Conservation (phyloP, 345 rosid genomes). For the Streptanthus diversifolius region DNA sequence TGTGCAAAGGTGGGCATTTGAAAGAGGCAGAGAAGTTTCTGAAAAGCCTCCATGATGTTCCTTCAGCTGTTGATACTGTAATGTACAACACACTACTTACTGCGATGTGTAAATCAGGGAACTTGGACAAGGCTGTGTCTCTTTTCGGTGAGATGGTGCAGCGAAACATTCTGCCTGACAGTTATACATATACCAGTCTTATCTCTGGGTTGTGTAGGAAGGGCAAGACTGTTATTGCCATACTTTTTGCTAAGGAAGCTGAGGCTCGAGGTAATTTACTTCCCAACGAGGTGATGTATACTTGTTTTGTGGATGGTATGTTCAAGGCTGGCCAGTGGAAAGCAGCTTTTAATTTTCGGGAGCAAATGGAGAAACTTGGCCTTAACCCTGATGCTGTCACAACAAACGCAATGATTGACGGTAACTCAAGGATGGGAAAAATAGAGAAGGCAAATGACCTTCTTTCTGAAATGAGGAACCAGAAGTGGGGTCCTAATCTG, state of each 20-base stretch:
- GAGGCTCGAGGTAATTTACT: slow-evolving; percentile 41
- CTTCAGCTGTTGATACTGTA: slow-evolving; percentile 56
- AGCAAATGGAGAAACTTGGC: slow-evolving; percentile 50
- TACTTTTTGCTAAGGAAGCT: slow-evolving; percentile 51
- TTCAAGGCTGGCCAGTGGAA: slow-evolving; percentile 66
- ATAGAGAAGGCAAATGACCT: slow-evolving; percentile 39
- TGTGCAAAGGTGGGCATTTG: slow-evolving; percentile 65
- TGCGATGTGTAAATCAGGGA: slow-evolving; percentile 58
- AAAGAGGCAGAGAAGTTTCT: slow-evolving; percentile 61
- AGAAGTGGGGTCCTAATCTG: slow-evolving; percentile 46
- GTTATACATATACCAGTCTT: slow-evolving; percentile 59
- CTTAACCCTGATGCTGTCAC: slow-evolving; percentile 51
- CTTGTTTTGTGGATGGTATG: slow-evolving; percentile 66
- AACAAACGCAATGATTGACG: slow-evolving; percentile 51
- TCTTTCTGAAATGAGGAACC: slow-evolving; percentile 43
- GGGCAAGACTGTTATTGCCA: slow-evolving; percentile 65
- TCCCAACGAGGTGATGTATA: slow-evolving; percentile 45
- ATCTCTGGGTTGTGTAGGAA: slow-evolving; percentile 66
- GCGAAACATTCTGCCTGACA: slow-evolving; percentile 55
- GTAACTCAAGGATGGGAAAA: slow-evolving; percentile 65
- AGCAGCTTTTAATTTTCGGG: slow-evolving; percentile 44
- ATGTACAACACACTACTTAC: slow-evolving; percentile 66
- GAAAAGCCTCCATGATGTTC: slow-evolving; percentile 47
- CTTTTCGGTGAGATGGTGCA: slow-evolving; percentile 69
- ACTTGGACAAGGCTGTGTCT: slow-evolving; percentile 52